phyloP scores from a whole-genome alignment of 768 basidiomycete species.

The Tulasnella sp. region DNA sequence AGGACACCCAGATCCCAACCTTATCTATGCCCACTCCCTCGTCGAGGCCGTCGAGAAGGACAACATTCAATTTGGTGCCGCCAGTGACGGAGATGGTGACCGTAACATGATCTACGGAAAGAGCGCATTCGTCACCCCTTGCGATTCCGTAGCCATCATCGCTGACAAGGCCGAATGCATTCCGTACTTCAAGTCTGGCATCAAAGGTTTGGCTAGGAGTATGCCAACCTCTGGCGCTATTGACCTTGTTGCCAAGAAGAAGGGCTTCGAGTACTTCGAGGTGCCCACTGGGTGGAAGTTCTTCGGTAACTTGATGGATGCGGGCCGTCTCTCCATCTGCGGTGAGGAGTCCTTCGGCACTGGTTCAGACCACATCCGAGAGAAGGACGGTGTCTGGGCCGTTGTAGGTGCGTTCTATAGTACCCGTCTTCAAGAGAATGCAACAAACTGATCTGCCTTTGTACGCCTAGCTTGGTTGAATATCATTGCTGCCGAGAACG shows the following conservation, averaged over 20 bases:
- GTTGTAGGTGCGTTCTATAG: slow-evolving; percentile 64
- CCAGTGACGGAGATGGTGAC: slow-evolving; percentile 96
- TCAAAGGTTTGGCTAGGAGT: slow-evolving; percentile 92
- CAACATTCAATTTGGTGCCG: slow-evolving; percentile 88
- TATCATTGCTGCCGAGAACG: slow-evolving; percentile 84
- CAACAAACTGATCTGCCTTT: neutral
- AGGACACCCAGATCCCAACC: slow-evolving; percentile 96
- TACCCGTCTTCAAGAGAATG: neutral
- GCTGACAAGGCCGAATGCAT: slow-evolving; percentile 90
- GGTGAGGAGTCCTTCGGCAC: slow-evolving; percentile 99
- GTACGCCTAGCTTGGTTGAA: slow-evolving; percentile 80
- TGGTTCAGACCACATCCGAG: slow-evolving; percentile 99
- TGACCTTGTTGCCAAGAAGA: slow-evolving; percentile 91
- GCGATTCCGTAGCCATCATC: slow-evolving; percentile 97
- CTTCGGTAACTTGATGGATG: slow-evolving; percentile 99
- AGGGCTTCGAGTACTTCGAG: slow-evolving; percentile 88
- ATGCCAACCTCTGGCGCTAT: slow-evolving; percentile 99
- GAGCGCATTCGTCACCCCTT: slow-evolving; percentile 96
- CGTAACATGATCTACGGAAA: slow-evolving; percentile 99
- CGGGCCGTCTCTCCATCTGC: slow-evolving; percentile 93
- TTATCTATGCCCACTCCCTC: slow-evolving; percentile 92
- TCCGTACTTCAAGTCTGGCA: slow-evolving; percentile 87
- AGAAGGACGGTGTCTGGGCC: slow-evolving; percentile 99
- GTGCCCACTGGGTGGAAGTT: slow-evolving; percentile 99
- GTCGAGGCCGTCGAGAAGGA: slow-evolving; percentile 88